A percentile compares a stretch with the other conserved stretches of the same genome.
These are phyloP conservation scores for Alloascoidea hylecoeti DNA, from an alignment of 805 yeast species.

Conservation along the genomic window DNA sequence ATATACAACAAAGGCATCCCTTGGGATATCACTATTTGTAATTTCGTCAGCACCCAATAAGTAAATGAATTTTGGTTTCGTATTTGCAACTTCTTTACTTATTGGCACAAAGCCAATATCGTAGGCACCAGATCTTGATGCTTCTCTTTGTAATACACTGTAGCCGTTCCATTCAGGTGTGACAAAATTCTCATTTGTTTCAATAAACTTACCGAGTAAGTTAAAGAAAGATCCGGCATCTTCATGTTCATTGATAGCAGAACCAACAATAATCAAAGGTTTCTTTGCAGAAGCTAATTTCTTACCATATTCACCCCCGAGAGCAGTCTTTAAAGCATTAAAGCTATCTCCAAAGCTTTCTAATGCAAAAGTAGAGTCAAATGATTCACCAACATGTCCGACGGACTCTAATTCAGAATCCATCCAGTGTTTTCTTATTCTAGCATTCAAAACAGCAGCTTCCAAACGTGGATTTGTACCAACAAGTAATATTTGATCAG, in stretches of 20 bases:
- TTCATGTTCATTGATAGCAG: conserved; percentile 56
- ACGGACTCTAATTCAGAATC: conserved; percentile 45
- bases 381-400: conserved; percentile 60
- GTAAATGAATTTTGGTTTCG: conserved; percentile 62
- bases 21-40: conserved; percentile 52
- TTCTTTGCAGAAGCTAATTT: conserved; percentile 50
- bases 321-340: conserved; percentile 40
- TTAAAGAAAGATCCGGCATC: conserved; percentile 52
- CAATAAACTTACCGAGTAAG: conserved; percentile 45
- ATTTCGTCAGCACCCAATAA: conserved; percentile 79
- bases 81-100: conserved; percentile 25
- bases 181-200: conserved; percentile 40
- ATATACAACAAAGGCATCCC: conserved; percentile 77
- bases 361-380: conserved; percentile 62
- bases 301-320: conserved; percentile 55
- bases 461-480: conserved; percentile 87
- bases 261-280: conserved; percentile 73
- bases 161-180: conserved; percentile 72
- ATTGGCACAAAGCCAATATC: conserved; percentile 64
- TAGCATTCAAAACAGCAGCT: conserved; percentile 77
- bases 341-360: conserved; percentile 50
- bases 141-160: conserved; percentile 70
- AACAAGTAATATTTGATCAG: conserved; percentile 66
- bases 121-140: conserved; percentile 77
- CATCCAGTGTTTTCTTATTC: conserved; percentile 75